Conservation (phyloP, 257 asterid species). For the Lithospermum erythrorhizon region DNA sequence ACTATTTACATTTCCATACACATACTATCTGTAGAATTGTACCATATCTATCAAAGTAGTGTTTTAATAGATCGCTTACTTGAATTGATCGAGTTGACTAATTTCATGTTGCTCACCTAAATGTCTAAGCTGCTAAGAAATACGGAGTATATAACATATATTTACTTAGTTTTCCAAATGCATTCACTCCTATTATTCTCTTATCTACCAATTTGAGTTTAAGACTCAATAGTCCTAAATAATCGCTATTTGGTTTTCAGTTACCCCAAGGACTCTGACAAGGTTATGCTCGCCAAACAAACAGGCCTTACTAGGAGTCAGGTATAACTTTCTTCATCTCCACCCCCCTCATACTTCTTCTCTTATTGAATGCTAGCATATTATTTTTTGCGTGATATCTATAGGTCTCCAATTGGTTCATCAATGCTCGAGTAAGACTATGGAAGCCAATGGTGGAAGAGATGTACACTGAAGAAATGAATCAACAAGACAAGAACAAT, state of each 20-base stretch:
- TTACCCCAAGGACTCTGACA: slow-evolving; percentile 84
- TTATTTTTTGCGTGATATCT: background rate
- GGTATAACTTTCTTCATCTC: slow-evolving; percentile 28
- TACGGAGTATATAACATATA: too few relatives aligned
- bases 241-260: slow-evolving; percentile 24
- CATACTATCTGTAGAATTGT: too few relatives aligned
- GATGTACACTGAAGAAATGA: slow-evolving; percentile 82
- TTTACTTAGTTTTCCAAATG: too few relatives aligned
- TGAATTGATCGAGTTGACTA: too few relatives aligned
- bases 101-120: too few relatives aligned
- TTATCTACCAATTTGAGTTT: too few relatives aligned
- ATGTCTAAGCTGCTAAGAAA: too few relatives aligned
- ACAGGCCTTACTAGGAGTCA: slow-evolving; percentile 85
- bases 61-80: too few relatives aligned
- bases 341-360: background rate
- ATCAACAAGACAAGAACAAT: slow-evolving; percentile 44
- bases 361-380: background rate
- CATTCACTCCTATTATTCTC: background rate
- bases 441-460: slow-evolving; percentile 99
- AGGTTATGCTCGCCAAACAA: slow-evolving; percentile 83
- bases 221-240: background rate
- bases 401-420: slow-evolving; percentile 97
- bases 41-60: too few relatives aligned
- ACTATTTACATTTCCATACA: background rate
- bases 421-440: slow-evolving; percentile 84